Conservation (phyloP, 2,329 filamentous ascomycete genomes). For the Ophiostoma piceae region DNA sequence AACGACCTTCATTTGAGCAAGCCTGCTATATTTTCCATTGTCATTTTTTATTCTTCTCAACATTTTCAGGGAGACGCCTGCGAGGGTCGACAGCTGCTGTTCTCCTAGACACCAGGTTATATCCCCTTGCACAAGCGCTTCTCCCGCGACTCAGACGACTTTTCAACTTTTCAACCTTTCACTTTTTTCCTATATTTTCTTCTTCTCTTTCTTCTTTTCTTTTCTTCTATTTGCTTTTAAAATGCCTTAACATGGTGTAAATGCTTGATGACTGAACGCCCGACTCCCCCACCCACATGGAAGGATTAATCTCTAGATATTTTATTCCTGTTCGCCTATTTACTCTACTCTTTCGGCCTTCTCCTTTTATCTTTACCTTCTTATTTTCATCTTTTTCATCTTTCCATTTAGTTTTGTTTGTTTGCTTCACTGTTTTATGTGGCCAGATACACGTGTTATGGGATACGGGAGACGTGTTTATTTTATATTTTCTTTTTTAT, state of each 20-base stretch:
- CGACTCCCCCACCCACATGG: slow-evolving; percentile 25
- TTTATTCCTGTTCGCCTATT: slow-evolving; percentile 20
- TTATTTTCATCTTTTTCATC: not conserved
- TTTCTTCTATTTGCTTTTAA: slow-evolving; percentile 19
- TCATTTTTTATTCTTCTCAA: not conserved
- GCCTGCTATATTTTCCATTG: slow-evolving; percentile 19
- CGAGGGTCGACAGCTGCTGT: not conserved
- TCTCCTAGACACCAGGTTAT: not conserved
- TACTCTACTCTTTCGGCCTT: slow-evolving; percentile 10
- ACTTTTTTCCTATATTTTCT: slow-evolving; percentile 16
- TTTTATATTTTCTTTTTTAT: slow-evolving; percentile 12
- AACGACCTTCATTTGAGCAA: slow-evolving; percentile 25
- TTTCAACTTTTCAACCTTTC: not conserved
- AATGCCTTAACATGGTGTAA: slow-evolving; percentile 29
- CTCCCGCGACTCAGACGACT: slow-evolving; percentile 16
- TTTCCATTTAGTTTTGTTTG: slow-evolving; percentile 10
- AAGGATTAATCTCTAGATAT: slow-evolving; percentile 29
- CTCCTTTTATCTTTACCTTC: not conserved
- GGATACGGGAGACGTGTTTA: slow-evolving; percentile 18
- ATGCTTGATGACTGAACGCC: slow-evolving; percentile 29
- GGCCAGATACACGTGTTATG: slow-evolving; percentile 21
- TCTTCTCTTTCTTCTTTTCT: not conserved
- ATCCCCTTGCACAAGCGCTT: not conserved
- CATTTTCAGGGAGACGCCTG: not conserved
- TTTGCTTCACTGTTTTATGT: slow-evolving; percentile 12